Conservation (phyloP, 306 rosid species). For the Ceratonia siliqua region DNA sequence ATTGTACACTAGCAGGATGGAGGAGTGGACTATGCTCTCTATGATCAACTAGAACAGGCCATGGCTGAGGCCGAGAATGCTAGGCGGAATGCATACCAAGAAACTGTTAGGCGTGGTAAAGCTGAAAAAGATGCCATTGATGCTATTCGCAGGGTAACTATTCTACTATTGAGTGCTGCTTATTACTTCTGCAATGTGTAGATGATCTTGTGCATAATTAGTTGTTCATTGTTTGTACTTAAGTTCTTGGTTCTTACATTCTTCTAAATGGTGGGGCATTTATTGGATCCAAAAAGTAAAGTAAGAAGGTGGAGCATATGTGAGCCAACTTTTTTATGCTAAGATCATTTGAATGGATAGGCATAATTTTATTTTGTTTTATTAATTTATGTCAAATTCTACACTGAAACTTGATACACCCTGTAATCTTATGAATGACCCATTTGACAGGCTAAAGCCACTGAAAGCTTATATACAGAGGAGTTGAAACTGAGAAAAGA, state of each 20-base stretch:
- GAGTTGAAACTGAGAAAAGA: constrained; percentile 68
- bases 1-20: constrained; percentile 62
- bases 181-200: constrained; percentile 3
- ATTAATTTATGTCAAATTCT: neutral
- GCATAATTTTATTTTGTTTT: neutral
- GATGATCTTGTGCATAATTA: constrained; percentile 6
- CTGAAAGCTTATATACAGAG: constrained; percentile 47
- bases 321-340: neutral
- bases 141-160: constrained; percentile 62
- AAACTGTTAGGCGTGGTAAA: constrained; percentile 58
- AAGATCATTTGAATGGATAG: neutral
- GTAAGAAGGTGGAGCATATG: neutral
- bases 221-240: constrained; percentile 8
- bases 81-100: constrained; percentile 57
- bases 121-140: constrained; percentile 74
- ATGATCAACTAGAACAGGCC: constrained; percentile 63
- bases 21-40: constrained; percentile 52
- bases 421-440: constrained; percentile 4
- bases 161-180: constrained; percentile 11
- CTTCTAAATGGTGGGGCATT: neutral
- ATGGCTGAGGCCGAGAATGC: constrained; percentile 71
- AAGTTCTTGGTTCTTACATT: neutral
- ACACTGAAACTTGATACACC: constrained; percentile 6
- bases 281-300: neutral
- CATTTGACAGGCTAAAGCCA: constrained; percentile 55